Conservation (phyloP, 202 grass and related monocot genomes). For the Alloteropsis angusta region DNA sequence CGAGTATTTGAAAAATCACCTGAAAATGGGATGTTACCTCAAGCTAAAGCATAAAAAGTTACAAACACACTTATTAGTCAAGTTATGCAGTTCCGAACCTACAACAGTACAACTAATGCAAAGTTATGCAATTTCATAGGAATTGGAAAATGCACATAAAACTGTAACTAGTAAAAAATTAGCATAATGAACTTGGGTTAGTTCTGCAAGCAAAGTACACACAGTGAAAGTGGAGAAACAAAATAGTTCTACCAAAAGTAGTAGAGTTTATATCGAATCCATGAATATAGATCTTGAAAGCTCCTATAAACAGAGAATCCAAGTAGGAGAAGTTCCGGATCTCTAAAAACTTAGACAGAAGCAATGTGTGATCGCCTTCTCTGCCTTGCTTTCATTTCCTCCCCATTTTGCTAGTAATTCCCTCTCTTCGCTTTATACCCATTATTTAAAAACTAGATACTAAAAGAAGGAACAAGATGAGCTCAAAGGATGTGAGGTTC, state of each 20-base stretch:
- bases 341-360: neutral
- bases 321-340: neutral
- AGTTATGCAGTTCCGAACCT: neutral
- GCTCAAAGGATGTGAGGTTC: neutral
- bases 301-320: constrained; percentile 12
- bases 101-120: neutral
- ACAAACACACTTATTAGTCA: neutral
- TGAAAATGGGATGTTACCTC: neutral
- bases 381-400: too few species aligned
- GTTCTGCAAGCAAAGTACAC: constrained; percentile 1
- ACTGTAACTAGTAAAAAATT: constrained; percentile 11
- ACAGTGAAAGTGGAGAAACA: neutral
- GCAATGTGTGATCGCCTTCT: neutral
- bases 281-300: neutral
- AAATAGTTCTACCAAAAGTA: neutral
- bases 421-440: too few species aligned
- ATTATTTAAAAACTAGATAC: too few species aligned
- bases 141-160: neutral
- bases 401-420: too few species aligned
- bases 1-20: neutral
- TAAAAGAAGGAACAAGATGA: neutral
- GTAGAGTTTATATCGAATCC: neutral
- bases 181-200: neutral
- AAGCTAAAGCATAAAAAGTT: neutral
- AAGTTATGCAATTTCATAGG: too few species aligned